Percentiles rank a stretch among this genome's conserved stretches.
Evolutionary conservation across 805 yeast genomes (phyloP).

Genomic region (Myxozyma geophila): DNA sequence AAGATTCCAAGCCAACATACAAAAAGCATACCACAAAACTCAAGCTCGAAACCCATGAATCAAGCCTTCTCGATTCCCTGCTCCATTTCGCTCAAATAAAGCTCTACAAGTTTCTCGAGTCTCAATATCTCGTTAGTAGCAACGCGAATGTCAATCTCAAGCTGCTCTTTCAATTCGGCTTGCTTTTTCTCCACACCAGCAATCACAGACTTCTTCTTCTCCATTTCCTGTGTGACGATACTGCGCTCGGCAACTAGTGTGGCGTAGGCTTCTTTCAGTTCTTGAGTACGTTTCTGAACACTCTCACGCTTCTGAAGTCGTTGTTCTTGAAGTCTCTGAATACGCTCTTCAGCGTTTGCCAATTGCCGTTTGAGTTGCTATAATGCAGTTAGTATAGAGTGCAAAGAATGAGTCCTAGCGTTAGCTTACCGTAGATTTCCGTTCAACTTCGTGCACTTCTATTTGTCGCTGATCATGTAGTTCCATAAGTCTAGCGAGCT

Average conservation of each 20-base stretch:
- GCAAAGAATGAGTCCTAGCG: no score
- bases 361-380: constrained; percentile 58
- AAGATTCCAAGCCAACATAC: neutral
- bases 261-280: constrained; percentile 54
- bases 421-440: constrained; percentile 43
- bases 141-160: constrained; percentile 58
- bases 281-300: constrained; percentile 51
- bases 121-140: constrained; percentile 59
- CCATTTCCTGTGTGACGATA: constrained; percentile 55
- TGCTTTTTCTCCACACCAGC: constrained; percentile 50
- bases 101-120: constrained; percentile 59
- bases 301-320: constrained; percentile 53
- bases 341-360: constrained; percentile 54
- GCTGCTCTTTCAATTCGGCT: constrained; percentile 49
- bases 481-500: constrained; percentile 50
- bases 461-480: constrained; percentile 48
- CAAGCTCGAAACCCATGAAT: neutral
- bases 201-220: constrained; percentile 55
- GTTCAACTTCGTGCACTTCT: constrained; percentile 49
- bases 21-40: neutral
- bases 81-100: constrained; percentile 59
- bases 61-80: constrained; percentile 39
- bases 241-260: constrained; percentile 56
- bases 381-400: constrained; percentile 15
- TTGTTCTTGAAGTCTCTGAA: constrained; percentile 51